phyloP scores from a whole-genome alignment of 2,329 filamentous ascomycete genomes.

The Phialophora expanda region DNA sequence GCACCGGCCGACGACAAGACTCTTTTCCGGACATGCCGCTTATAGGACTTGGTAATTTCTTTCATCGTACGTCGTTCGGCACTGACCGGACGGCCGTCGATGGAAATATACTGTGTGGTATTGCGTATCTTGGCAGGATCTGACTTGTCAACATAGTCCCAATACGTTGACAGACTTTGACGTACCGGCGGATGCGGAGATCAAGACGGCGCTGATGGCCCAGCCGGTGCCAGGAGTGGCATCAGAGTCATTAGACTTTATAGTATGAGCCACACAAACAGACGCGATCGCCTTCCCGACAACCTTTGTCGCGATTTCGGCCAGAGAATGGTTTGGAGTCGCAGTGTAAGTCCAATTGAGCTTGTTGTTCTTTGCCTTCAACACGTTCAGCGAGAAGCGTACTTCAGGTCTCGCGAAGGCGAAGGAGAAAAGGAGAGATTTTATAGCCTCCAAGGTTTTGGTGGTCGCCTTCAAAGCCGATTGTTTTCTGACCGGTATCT shows the following conservation, averaged over 20 bases:
- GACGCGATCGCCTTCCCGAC: conserved; percentile 60
- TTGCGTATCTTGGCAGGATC: conserved; percentile 47
- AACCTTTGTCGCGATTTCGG: conserved; percentile 62
- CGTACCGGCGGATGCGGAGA: conserved; percentile 41
- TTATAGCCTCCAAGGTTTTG: conserved; percentile 59
- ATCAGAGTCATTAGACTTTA: conserved; percentile 42
- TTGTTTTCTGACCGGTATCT: conserved; percentile 65
- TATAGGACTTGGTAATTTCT: conserved; percentile 58
- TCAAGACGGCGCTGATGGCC: conserved; percentile 56
- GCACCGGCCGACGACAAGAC: conserved; percentile 32
- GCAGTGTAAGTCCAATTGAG: conserved; percentile 67
- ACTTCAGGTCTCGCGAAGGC: conserved; percentile 62
- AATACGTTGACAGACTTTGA: neutral
- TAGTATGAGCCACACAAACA: conserved; percentile 49
- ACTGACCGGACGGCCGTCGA: conserved; percentile 64
- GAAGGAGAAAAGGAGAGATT: conserved; percentile 62
- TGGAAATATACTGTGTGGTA: conserved; percentile 58
- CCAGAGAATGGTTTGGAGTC: conserved; percentile 48
- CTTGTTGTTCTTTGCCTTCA: conserved; percentile 66
- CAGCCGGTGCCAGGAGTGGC: conserved; percentile 43
- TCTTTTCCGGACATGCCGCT: conserved; percentile 51
- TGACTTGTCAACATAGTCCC: conserved; percentile 40
- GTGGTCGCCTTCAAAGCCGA: conserved; percentile 57
- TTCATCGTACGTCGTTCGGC: conserved; percentile 57
- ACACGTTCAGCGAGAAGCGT: conserved; percentile 60